phyloP scores from a whole-genome alignment of 257 asterid genomes.

The Lycium barbarum region DNA sequence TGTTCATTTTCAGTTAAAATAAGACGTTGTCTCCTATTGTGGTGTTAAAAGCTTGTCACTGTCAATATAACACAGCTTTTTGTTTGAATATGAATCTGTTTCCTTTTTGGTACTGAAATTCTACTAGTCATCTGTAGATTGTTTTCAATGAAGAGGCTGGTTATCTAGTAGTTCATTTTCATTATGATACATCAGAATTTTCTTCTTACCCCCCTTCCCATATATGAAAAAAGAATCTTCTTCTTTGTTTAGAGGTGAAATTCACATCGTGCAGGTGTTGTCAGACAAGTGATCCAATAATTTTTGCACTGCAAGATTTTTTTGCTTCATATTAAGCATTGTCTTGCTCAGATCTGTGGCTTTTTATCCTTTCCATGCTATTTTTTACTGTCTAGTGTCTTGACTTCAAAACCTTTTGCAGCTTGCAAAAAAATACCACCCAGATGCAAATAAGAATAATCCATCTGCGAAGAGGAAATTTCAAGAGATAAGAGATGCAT shows the following conservation, averaged over 20 bases:
- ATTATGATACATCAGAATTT: neutral
- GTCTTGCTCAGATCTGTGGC: neutral
- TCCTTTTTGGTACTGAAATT: neutral
- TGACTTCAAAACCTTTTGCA: slow-evolving; percentile 40
- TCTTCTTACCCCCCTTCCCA: neutral
- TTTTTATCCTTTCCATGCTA: neutral
- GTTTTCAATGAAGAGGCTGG: neutral
- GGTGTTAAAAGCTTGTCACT: slow-evolving; percentile 22
- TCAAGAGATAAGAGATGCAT: slow-evolving; percentile 97
- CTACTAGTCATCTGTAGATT: neutral
- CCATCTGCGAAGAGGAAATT: slow-evolving; percentile 87
- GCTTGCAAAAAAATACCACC: slow-evolving; percentile 97
- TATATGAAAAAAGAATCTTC: neutral
- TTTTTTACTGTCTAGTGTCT: neutral
- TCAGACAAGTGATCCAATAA: neutral
- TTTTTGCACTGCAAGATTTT: neutral
- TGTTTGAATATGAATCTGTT: slow-evolving; percentile 18
- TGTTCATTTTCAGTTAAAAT: neutral
- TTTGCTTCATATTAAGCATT: slow-evolving; percentile 9
- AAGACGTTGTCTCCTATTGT: neutral
- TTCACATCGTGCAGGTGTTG: neutral
- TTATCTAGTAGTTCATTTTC: neutral
- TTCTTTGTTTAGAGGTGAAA: neutral
- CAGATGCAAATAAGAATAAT: slow-evolving; percentile 88
- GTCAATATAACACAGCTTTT: neutral